phyloP scores from a whole-genome alignment of 345 rosid species.

The Rhodamnia rubescens region DNA sequence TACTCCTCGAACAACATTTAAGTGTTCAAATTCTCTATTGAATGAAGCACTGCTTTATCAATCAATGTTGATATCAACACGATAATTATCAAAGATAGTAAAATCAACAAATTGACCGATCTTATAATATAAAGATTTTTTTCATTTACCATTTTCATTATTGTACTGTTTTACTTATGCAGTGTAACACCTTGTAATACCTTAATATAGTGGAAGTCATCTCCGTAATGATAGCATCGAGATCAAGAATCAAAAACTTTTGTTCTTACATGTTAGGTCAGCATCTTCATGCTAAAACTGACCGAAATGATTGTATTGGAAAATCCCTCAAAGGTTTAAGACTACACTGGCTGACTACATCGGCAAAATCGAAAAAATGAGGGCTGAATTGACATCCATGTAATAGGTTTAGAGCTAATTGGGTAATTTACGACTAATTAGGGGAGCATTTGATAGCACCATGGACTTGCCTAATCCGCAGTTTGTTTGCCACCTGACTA shows the following conservation, averaged over 20 bases:
- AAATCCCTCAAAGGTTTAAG: not conserved
- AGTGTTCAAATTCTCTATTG: not conserved
- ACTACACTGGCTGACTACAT: not conserved
- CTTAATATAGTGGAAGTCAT: not conserved
- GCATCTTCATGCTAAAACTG: not conserved
- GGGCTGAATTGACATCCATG: rapidly evolving
- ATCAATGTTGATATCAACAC: not conserved
- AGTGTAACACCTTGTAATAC: not conserved
- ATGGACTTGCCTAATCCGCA: not conserved
- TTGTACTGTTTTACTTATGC: not conserved
- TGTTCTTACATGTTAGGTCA: not conserved
- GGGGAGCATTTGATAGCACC: not conserved
- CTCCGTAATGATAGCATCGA: not conserved
- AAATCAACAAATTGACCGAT: not conserved
- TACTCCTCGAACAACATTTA: not conserved
- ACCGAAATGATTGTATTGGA: not conserved
- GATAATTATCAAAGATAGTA: not conserved
- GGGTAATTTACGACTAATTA: not conserved
- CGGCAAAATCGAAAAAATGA: not conserved
- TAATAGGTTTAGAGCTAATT: not conserved
- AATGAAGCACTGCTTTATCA: not conserved
- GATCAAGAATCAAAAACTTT: not conserved
- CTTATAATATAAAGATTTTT: not conserved
- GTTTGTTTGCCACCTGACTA: not conserved
- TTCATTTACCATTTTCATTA: not conserved